A percentile compares a stretch with the other conserved stretches of the same genome.
phyloP scores from a whole-genome alignment of 768 basidiomycete species.

The Pleurotus citrinopileatus region DNA sequence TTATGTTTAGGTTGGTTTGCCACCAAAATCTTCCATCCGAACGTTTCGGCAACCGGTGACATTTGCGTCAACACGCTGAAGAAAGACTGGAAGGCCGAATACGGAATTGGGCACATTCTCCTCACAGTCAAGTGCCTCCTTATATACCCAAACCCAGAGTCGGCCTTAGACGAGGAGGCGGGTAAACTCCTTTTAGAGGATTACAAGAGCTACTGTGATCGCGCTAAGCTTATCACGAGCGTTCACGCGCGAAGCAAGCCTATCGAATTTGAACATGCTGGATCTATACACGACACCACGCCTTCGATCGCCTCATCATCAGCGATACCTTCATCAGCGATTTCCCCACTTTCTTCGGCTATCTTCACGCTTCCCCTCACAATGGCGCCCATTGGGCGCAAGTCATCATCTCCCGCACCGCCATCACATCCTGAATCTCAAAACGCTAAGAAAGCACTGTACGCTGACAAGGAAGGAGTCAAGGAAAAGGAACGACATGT shows the following conservation, averaged over 20 bases:
- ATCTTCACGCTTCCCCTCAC: slow-evolving; percentile 36
- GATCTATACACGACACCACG: slow-evolving; percentile 26
- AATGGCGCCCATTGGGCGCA: slow-evolving; percentile 29
- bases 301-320: slow-evolving; percentile 29
- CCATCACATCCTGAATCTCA: slow-evolving; percentile 29
- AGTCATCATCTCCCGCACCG: slow-evolving; percentile 41
- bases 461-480: slow-evolving; percentile 35
- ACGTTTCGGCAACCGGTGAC: slow-evolving; percentile 85
- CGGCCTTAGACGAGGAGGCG: slow-evolving; percentile 93
- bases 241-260: slow-evolving; percentile 84
- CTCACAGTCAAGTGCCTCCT: slow-evolving; percentile 93
- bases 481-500: slow-evolving; percentile 56
- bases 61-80: slow-evolving; percentile 97
- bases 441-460: slow-evolving; percentile 28
- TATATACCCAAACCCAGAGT: slow-evolving; percentile 96
- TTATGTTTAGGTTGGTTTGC: slow-evolving; percentile 69
- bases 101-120: slow-evolving; percentile 88
- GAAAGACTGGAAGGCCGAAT: slow-evolving; percentile 93
- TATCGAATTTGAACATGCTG: slow-evolving; percentile 61
- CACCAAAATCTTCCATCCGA: slow-evolving; percentile 97
- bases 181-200: slow-evolving; percentile 89
- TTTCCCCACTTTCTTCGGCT: slow-evolving; percentile 21
- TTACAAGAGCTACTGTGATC: slow-evolving; percentile 82
- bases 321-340: slow-evolving; percentile 18
- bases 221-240: slow-evolving; percentile 85